Conservation (phyloP, 2,329 filamentous ascomycete genomes). For the Cercospora berteroae region DNA sequence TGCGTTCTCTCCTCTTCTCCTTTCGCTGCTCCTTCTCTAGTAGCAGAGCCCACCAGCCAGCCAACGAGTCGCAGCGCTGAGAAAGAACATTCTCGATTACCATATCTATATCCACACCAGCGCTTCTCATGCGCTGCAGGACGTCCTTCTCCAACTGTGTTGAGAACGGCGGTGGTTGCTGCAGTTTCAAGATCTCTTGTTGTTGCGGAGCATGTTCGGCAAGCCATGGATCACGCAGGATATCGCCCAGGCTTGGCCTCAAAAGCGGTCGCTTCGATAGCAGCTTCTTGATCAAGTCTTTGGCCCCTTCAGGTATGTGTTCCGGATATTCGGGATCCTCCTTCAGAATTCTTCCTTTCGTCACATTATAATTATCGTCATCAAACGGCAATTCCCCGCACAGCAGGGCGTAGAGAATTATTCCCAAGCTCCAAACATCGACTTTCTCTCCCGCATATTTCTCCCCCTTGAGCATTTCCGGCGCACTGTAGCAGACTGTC, state of each 20-base stretch:
- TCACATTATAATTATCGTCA: conserved; percentile 89
- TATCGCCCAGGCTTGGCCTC: conserved; percentile 77
- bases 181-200: conserved; percentile 80
- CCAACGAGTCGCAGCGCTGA: conserved; percentile 83
- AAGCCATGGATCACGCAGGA: conserved; percentile 83
- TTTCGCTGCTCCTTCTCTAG: conserved; percentile 95
- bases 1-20: conserved; percentile 72
- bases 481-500: conserved; percentile 94
- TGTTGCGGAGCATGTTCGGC: conserved; percentile 83
- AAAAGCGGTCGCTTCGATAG: conserved; percentile 87
- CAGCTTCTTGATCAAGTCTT: conserved; percentile 72
- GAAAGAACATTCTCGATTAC: conserved; percentile 92
- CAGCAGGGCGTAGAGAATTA: conserved; percentile 79
- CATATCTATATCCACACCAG: conserved; percentile 88
- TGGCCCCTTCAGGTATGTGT: conserved; percentile 72
- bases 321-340: conserved; percentile 85
- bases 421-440: conserved; percentile 88
- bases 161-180: conserved; percentile 77
- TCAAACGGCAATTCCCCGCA: conserved; percentile 91
- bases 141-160: conserved; percentile 88
- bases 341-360: conserved; percentile 78
- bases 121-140: conserved; percentile 85
- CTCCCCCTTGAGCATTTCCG: conserved; percentile 97
- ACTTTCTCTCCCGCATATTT: conserved; percentile 98
- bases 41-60: conserved; percentile 93